These are phyloP conservation scores for Barnettozyma californica DNA, from an alignment of 805 yeast species.

Conservation along the genomic window DNA sequence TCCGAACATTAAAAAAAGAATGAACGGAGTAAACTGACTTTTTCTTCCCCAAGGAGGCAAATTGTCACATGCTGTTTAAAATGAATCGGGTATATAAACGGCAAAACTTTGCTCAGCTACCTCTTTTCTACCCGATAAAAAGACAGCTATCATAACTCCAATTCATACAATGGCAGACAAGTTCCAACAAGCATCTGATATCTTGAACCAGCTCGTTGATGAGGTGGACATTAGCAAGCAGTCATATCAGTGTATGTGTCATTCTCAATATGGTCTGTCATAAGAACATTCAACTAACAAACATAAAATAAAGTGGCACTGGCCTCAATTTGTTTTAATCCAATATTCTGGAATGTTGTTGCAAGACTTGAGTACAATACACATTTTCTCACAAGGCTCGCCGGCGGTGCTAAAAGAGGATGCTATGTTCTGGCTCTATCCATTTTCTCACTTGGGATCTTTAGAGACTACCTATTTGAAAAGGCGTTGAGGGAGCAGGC, in stretches of 20 bases:
- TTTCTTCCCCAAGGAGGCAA: background rate
- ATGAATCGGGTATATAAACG: background rate
- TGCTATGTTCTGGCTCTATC: constrained; percentile 81
- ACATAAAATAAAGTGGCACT: constrained; percentile 37
- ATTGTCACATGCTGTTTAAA: constrained; percentile 2
- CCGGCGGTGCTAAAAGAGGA: constrained; percentile 65
- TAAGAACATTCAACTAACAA: background rate
- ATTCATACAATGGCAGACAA: constrained; percentile 12
- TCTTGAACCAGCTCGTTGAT: constrained; percentile 18
- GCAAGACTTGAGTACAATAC: constrained; percentile 83
- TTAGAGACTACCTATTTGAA: constrained; percentile 73
- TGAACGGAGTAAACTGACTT: too few species aligned
- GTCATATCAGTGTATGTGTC: constrained; percentile 21
- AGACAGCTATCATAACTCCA: background rate
- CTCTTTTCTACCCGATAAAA: background rate
- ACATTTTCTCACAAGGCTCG: constrained; percentile 66
- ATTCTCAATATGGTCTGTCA: background rate
- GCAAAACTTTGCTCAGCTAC: background rate
- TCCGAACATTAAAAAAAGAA: background rate
- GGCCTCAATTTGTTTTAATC: constrained; percentile 79
- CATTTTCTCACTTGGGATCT: constrained; percentile 80
- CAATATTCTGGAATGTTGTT: constrained; percentile 90
- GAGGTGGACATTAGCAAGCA: constrained; percentile 22
- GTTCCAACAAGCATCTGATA: constrained; percentile 11
- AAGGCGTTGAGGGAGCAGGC: constrained; percentile 70